Evolutionary conservation across 164 flowering plant genomes (phyloP), one percentile per base, ranked within the genome.

Genomic region (Nymphaea thermarum): DNA sequence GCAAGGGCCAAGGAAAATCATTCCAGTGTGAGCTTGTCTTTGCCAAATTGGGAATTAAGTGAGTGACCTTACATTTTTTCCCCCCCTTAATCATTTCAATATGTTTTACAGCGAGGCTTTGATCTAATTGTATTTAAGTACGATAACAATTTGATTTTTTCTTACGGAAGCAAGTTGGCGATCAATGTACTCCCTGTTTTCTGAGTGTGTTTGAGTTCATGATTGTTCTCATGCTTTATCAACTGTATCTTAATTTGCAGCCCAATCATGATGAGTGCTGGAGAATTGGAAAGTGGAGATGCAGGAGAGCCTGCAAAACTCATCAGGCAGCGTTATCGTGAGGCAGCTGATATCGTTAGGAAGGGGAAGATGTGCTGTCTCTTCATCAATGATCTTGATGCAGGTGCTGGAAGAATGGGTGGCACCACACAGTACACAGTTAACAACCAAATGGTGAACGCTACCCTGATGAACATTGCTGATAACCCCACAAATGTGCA

Each of bases 11-110:
- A 62, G 86, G 88, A 4, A 85, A 83, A 72, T 81, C 88, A 15
- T 85, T 85, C 84, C 88, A 85, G 65, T 83, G 85, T 75, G 88
- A 85, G 73, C 88, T 85, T 60, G 86, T 85, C 70, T 76, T 80
- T 63, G 78, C 81, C 70, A 80, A 80, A 75, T 72, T 80, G 83
- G 83, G 83, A 67, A 80, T 80, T 73, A 80, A 53, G 83, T 80
- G 70, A 71, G 80, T 71, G 42, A 18, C 8, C 42, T 42, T 41
- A 43, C 43, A 4, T 36, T 43, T 11, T 43, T 43, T 25, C 1
- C 36, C 36, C 36, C 36, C 36, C 36, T 25, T 25, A 25, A 25
- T 25, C 25, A 43, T 65, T 65, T 4, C 17, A 43, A 62, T 10
- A 62, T 62, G n/a, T 18, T 62, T n/a, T 62, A 3, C 42, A 25